These are phyloP conservation scores for Escallonia rubra DNA, from an alignment of 129 eudicot species.

Conservation along the genomic window DNA sequence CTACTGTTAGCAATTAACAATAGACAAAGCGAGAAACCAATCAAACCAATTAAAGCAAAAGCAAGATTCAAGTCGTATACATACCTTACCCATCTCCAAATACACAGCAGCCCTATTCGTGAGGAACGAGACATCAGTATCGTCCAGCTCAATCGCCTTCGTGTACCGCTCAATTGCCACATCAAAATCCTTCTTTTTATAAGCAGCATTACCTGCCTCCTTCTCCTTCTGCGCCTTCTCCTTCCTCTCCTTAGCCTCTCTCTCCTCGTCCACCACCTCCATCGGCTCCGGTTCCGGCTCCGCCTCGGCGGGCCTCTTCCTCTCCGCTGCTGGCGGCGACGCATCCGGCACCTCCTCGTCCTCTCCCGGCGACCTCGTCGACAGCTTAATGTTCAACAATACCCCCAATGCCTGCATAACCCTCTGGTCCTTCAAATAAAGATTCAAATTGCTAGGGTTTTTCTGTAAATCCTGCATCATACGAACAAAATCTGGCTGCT, in stretches of 20 bases:
- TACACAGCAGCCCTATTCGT: constrained; percentile 96
- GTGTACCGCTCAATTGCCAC: constrained; percentile 64
- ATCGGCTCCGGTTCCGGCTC: constrained; percentile 58
- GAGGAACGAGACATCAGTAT: constrained; percentile 73
- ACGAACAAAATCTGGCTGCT: constrained; percentile 77
- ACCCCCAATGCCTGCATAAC: constrained; percentile 94
- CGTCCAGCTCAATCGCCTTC: constrained; percentile 72
- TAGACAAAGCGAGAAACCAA: background rate
- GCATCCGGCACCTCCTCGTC: constrained; percentile 46
- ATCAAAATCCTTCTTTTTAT: constrained; percentile 94
- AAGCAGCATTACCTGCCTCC: constrained; percentile 91
- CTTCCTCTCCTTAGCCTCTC: constrained; percentile 56
- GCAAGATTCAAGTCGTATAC: background rate
- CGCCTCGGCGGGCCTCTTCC: constrained; percentile 50
- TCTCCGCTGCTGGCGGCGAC: constrained; percentile 14
- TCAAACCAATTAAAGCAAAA: background rate
- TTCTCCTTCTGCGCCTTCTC: constrained; percentile 72
- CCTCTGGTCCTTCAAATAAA: constrained; percentile 91
- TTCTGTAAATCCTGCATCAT: constrained; percentile 86
- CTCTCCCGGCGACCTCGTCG: constrained; percentile 23
- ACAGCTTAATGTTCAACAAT: constrained; percentile 59
- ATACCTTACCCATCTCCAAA: constrained; percentile 97
- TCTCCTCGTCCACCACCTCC: constrained; percentile 75
- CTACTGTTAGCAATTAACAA: too few relatives aligned
- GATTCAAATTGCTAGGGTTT: constrained; percentile 72